Percentiles rank a stretch among this genome's conserved stretches.
These are phyloP conservation scores for Chaetothyriales sp. DNA, from an alignment of 2,329 filamentous ascomycete genomes.

Conservation along the genomic window DNA sequence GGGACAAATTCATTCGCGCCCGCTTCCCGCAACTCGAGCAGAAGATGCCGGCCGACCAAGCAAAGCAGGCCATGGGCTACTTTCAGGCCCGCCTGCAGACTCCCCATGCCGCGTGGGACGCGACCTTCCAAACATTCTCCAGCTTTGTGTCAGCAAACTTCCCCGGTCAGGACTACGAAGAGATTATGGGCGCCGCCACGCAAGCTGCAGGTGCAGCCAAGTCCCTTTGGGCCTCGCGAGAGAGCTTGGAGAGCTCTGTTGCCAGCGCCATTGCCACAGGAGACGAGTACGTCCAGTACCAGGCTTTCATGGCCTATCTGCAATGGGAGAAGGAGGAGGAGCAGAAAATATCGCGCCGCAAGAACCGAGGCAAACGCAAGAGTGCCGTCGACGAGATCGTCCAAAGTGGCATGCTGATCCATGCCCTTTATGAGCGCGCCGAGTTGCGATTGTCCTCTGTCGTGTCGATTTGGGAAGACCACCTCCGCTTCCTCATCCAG, in stretches of 20 bases:
- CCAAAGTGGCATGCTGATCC: constrained; percentile 40
- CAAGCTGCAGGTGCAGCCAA: constrained; percentile 38
- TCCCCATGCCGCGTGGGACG: constrained; percentile 45
- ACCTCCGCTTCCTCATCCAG: constrained; percentile 55
- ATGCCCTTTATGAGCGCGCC: constrained; percentile 61
- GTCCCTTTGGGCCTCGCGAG: constrained; percentile 37
- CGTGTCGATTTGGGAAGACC: constrained; percentile 67
- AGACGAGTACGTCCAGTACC: constrained; percentile 39
- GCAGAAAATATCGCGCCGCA: constrained; percentile 28
- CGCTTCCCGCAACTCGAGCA: constrained; percentile 38
- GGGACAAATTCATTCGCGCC: constrained; percentile 45
- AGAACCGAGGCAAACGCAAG: constrained; percentile 31
- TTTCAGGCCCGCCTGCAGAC: constrained; percentile 41
- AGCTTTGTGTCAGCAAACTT: constrained; percentile 42
- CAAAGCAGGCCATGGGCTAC: constrained; percentile 33
- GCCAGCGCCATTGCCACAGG: constrained; percentile 36
- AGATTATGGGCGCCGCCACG: constrained; percentile 41
- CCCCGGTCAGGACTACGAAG: constrained; percentile 33
- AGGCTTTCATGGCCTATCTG: constrained; percentile 51
- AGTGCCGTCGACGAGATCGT: constrained; percentile 14
- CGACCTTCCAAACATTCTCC: constrained; percentile 46
- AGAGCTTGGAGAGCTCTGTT: constrained; percentile 39
- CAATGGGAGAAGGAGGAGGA: constrained; percentile 58
- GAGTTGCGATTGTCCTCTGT: constrained; percentile 59
- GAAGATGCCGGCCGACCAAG: constrained; percentile 32